phyloP scores from a whole-genome alignment of 805 yeast species.

The Hermanozyma aechmeae region DNA sequence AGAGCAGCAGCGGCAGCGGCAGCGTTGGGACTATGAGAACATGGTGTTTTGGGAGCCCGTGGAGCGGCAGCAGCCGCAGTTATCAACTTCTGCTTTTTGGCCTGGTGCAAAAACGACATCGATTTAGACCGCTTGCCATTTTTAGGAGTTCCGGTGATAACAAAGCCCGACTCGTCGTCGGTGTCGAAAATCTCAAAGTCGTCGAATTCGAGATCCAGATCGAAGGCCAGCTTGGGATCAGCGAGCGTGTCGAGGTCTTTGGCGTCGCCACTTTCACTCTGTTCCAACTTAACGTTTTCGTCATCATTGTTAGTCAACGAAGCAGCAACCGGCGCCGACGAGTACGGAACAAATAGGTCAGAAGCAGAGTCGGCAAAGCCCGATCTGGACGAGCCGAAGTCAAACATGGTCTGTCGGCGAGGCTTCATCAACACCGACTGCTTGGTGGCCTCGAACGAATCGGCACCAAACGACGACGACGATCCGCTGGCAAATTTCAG shows the following conservation, averaged over 20 bases:
- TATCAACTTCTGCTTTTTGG: slow-evolving; percentile 46
- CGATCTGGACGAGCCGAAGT: slow-evolving; percentile 35
- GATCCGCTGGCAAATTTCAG: slow-evolving; percentile 3
- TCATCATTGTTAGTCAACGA: slow-evolving; percentile 29
- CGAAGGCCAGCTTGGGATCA: slow-evolving; percentile 6
- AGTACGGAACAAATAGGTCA: slow-evolving; percentile 53
- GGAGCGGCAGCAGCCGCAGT: slow-evolving; percentile 78
- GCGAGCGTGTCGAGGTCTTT: slow-evolving; percentile 2
- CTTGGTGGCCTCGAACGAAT: slow-evolving; percentile 27
- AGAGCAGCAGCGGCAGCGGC: slow-evolving; percentile 71
- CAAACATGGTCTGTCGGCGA: slow-evolving; percentile 46
- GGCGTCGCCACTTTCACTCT: slow-evolving; percentile 4
- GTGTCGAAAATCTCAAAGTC: slow-evolving; percentile 42
- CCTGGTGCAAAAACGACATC: slow-evolving; percentile 42
- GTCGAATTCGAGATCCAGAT: slow-evolving; percentile 38
- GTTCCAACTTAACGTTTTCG: slow-evolving; percentile 1
- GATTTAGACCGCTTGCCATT: slow-evolving; percentile 56
- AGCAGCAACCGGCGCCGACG: slow-evolving; percentile 73
- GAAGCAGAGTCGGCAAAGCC: slow-evolving; percentile 33
- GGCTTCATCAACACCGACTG: slow-evolving; percentile 26
- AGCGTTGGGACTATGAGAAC: slow-evolving; percentile 50
- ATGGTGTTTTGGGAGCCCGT: slow-evolving; percentile 55
- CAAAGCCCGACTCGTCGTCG: slow-evolving; percentile 26
- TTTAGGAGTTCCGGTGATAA: slow-evolving; percentile 32
- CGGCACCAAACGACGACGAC: slow-evolving; percentile 6